These are phyloP conservation scores for Nannochloris sp. DNA, from an alignment of 139 green algal species.

Conservation along the genomic window DNA sequence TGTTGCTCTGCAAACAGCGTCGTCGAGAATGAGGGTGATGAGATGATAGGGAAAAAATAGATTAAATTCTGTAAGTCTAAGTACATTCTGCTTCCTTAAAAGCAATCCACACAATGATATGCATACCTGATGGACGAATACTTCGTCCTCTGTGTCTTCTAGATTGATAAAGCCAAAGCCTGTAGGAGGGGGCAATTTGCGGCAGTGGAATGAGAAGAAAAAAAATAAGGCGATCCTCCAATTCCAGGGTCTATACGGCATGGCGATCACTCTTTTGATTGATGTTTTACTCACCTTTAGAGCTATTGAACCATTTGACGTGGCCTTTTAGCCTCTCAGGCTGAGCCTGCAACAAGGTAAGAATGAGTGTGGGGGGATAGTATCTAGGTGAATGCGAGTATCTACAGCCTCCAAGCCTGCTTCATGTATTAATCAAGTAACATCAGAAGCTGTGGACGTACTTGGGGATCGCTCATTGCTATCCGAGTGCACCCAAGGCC, in stretches of 20 bases:
- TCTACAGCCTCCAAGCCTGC: no score
- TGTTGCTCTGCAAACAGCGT: conserved; percentile 72
- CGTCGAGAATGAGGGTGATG: no score
- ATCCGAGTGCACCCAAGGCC: no score
- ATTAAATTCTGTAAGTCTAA: not conserved
- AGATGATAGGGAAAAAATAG: not conserved
- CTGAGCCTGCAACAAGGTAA: conserved; percentile 6
- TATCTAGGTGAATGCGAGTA: no score
- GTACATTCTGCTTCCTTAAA: no score
- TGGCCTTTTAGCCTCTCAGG: conserved; percentile 26
- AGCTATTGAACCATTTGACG: conserved; percentile 94
- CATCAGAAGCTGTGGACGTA: no score
- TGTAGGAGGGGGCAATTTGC: not conserved
- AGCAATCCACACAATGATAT: no score
- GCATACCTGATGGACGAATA: conserved; percentile 95
- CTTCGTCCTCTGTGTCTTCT: conserved; percentile 71
- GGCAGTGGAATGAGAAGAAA: not conserved
- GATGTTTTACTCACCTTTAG: conserved; percentile 34
- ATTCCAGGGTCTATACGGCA: no score
- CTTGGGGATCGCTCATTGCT: no score
- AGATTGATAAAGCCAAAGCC: conserved; percentile 78
- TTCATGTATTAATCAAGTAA: no score
- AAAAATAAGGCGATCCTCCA: not conserved
- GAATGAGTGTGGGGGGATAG: no score
- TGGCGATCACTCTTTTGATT: not conserved